These are phyloP conservation scores for Teratosphaeria epicoccoides DNA, from an alignment of 2,329 filamentous ascomycete species.

Conservation along the genomic window DNA sequence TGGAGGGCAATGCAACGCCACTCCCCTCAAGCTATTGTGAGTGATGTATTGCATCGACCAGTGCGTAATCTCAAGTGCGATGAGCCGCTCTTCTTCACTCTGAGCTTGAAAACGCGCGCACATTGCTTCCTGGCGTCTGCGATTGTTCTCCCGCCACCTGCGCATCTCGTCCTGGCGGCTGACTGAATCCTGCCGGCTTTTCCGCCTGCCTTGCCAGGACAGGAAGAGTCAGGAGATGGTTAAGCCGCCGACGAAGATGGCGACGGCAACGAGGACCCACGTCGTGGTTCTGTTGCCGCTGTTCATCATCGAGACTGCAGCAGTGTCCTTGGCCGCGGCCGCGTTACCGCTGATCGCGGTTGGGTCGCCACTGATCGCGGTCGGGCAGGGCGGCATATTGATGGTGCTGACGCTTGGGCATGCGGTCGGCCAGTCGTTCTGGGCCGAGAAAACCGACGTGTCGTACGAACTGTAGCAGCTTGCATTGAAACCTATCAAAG, in stretches of 20 bases:
- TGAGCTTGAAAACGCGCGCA: too few relatives aligned
- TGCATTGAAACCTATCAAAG: too few relatives aligned
- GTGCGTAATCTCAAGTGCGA: not conserved
- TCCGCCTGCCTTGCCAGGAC: not conserved
- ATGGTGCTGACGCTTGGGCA: too few relatives aligned
- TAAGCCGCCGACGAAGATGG: not conserved
- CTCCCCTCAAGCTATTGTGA: not conserved
- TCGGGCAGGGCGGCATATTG: too few relatives aligned
- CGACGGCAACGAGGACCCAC: not conserved
- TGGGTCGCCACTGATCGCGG: too few relatives aligned
- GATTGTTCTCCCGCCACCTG: not conserved
- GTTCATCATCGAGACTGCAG: not conserved
- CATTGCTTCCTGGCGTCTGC: not conserved
- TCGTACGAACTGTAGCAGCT: too few relatives aligned
- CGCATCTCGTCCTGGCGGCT: not conserved
- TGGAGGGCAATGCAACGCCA: not conserved
- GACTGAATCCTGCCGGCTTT: not conserved
- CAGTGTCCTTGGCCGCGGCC: not conserved
- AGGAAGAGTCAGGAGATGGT: not conserved
- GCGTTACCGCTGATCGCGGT: too few relatives aligned
- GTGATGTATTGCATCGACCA: not conserved
- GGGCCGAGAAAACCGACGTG: too few relatives aligned
- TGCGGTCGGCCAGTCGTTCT: too few relatives aligned
- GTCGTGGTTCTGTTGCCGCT: not conserved
- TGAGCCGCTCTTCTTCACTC: not conserved